phyloP scores from a whole-genome alignment of 345 rosid species.

The Excoecaria cochinchinensis region DNA sequence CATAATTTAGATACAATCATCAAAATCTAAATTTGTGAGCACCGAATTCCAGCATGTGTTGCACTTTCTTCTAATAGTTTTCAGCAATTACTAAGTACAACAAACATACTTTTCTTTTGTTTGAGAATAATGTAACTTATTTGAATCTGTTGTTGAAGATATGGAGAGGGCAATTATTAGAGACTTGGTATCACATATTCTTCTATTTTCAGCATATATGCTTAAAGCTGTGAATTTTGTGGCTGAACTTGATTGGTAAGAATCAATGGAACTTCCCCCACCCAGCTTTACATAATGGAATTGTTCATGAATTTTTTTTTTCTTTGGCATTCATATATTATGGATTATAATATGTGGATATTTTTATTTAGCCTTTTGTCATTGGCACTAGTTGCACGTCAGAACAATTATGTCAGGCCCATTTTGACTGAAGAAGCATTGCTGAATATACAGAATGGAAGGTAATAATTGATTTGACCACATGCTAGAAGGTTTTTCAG shows the following conservation, averaged over 20 bases:
- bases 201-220: conserved; percentile 65
- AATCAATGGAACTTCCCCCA: neutral
- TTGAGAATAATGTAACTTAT: neutral
- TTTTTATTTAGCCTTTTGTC: conserved; percentile 61
- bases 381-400: conserved; percentile 80
- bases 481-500: neutral
- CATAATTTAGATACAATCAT: neutral
- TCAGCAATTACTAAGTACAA: neutral
- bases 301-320: neutral
- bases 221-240: conserved; percentile 78
- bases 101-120: neutral
- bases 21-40: neutral
- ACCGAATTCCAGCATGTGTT: conserved; percentile 1
- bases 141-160: conserved; percentile 40
- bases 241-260: conserved; percentile 96
- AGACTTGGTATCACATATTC: conserved; percentile 77
- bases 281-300: neutral
- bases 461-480: conserved; percentile 39
- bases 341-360: conserved; percentile 19
- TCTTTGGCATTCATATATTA: neutral
- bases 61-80: conserved; percentile 1
- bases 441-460: conserved; percentile 84
- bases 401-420: conserved; percentile 90
- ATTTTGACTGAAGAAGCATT: conserved; percentile 62
- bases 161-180: conserved; percentile 92